Conservation (phyloP, 2,329 filamentous ascomycete genomes). For the Cercospora citrullina region DNA sequence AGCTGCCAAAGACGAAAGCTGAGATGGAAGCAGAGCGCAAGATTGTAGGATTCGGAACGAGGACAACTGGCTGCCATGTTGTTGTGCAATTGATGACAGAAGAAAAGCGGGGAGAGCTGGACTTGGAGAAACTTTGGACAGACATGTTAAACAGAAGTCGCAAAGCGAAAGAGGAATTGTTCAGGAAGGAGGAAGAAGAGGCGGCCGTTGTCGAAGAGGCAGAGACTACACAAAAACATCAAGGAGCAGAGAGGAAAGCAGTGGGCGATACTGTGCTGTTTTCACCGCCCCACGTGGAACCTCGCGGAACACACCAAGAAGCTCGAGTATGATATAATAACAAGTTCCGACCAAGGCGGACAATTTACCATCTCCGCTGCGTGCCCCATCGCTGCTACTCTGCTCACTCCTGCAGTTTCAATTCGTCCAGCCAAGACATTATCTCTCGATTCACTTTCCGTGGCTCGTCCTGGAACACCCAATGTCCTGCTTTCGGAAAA, state of each 20-base stretch:
- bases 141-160: constrained; percentile 30
- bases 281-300: neutral
- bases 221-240: neutral
- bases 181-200: constrained; percentile 1
- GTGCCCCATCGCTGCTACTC: neutral
- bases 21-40: constrained; percentile 48
- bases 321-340: neutral
- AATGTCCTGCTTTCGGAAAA: constrained; percentile 6
- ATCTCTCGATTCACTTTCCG: constrained; percentile 11
- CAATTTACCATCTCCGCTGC: neutral
- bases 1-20: constrained; percentile 54
- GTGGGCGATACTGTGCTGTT: neutral
- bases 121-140: constrained; percentile 65
- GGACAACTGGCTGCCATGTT: constrained; percentile 58
- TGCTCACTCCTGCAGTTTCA: neutral
- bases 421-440: constrained; percentile 1
- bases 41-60: constrained; percentile 75
- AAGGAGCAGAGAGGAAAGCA: neutral
- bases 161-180: constrained; percentile 30
- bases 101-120: constrained; percentile 66
- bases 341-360: neutral
- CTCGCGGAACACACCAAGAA: neutral
- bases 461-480: constrained; percentile 8
- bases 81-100: constrained; percentile 73
- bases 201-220: neutral